Evolutionary conservation across 148 eudicot genomes (phyloP).

Genomic region (Silene uniflora): DNA sequence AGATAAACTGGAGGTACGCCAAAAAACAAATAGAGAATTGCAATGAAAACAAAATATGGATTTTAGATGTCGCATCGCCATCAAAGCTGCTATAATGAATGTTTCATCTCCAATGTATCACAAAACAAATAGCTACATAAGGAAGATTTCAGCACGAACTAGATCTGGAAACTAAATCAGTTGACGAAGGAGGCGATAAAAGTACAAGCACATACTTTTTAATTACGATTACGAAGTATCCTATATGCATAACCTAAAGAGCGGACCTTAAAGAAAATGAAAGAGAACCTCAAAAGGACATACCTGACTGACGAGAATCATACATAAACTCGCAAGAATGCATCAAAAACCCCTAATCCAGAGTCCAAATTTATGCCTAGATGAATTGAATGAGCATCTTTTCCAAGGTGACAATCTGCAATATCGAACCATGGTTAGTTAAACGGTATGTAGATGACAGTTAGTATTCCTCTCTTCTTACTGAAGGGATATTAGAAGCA

Average conservation of each 20-base stretch:
- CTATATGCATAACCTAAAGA: neutral
- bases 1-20: no score
- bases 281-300: conserved; percentile 21
- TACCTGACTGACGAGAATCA: conserved; percentile 98
- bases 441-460: neutral
- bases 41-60: conserved; percentile 44
- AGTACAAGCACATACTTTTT: neutral
- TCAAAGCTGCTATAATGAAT: conserved; percentile 92
- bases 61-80: conserved; percentile 99
- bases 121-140: conserved; percentile 24
- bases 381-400: conserved; percentile 46
- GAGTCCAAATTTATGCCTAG: conserved; percentile 62
- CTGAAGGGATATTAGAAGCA: neutral
- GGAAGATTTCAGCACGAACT: neutral
- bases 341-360: conserved; percentile 79
- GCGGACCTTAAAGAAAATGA: neutral
- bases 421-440: conserved; percentile 9
- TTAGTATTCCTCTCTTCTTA: neutral
- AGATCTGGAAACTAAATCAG: conserved; percentile 1
- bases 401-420: conserved; percentile 56
- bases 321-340: conserved; percentile 92
- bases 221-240: neutral
- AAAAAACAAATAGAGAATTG: conserved; percentile 86
- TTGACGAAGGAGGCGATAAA: neutral
- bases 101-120: conserved; percentile 97